Evolutionary conservation across 2,329 filamentous ascomycete species (phyloP), one percentile per base, ranked within the genome.

Genomic region (Neofusicoccum laricinum): DNA sequence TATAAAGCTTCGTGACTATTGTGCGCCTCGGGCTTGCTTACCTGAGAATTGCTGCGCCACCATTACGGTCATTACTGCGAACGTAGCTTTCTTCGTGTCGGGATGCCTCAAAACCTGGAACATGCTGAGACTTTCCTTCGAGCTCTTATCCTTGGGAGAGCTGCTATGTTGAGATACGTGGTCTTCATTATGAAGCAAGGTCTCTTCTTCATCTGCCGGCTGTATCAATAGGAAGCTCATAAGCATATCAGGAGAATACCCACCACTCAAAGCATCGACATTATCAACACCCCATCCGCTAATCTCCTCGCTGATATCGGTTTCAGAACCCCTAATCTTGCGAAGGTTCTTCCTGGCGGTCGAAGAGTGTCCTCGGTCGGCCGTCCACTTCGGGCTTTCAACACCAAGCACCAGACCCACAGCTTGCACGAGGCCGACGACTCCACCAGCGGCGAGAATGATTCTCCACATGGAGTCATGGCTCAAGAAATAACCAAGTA

Each of bases 21-120:
- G 14, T 70, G 67, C 80, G 2, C 94, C 5, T 7, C 65, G 91
- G 14, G 6, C 15, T 8, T n/a, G 7, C 53, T 19, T 58, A 58
- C 53, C 53, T 40, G 53, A 94, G 41, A 97, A 83, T 76, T 99
- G 95, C 75, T 98, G 95, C 0, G 91, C 90, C 65, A 93, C 84
- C 93, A 98, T 97, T 72, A 96, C 88, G 69, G 92, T 87, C 88
- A 97, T 95, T 69, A 96, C 89, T 0, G 92, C 93, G 12, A 96
- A 85, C 3, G 96, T 91, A 4, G 93, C 92, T 66, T 95, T 83
- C 62, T 96, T 88, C 61, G 91, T 90, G 8, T 86, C 79, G 0
- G 88, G 84, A 69, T 94, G 86, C 25, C 80, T 83, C 43, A 92
- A 76, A 10, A 93, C 90, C 65, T 79, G 77, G 65, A 82, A 70